A percentile compares a stretch with the other conserved stretches of the same genome.
Conservation (phyloP, 2,329 filamentous ascomycete species). For the Sporothrix luriei region DNA sequence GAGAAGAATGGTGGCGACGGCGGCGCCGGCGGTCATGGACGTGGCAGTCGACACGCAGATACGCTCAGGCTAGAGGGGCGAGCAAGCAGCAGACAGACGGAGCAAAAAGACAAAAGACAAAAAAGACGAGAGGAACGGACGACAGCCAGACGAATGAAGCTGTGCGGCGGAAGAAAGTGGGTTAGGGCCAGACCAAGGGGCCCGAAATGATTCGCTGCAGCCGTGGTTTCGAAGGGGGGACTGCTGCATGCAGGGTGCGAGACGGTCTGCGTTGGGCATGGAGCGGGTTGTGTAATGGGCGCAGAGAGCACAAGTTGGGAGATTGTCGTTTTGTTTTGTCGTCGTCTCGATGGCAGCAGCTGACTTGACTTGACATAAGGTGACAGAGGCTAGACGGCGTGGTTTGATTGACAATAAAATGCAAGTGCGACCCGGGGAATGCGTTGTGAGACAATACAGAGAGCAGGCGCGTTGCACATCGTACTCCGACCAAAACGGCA, state of each 20-base stretch:
- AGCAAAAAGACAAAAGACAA: conserved; percentile 12
- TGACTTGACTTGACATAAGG: no score
- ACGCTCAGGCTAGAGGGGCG: neutral
- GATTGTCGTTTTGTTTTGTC: conserved; percentile 1
- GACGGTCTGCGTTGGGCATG: conserved; percentile 28
- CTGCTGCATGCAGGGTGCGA: conserved; percentile 29
- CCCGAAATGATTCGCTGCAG: conserved; percentile 31
- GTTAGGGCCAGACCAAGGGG: conserved; percentile 30
- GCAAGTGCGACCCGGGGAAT: neutral
- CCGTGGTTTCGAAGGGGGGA: conserved; percentile 5
- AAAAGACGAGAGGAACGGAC: conserved; percentile 2
- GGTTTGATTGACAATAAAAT: conserved; percentile 12
- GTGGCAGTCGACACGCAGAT: neutral
- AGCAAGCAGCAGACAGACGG: conserved; percentile 10
- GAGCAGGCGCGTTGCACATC: conserved; percentile 1
- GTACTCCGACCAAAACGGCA: conserved; percentile 1
- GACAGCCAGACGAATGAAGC: neutral
- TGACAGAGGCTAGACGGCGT: no score
- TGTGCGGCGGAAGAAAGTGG: conserved; percentile 21
- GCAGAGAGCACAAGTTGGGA: no score
- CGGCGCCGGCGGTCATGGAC: conserved; percentile 1
- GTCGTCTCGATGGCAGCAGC: neutral
- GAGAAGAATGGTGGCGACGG: conserved; percentile 1
- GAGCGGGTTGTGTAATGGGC: conserved; percentile 22
- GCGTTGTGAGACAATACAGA: neutral